phyloP scores from a whole-genome alignment of 2,329 filamentous ascomycete genomes.

The Aphanoascus verrucosus region DNA sequence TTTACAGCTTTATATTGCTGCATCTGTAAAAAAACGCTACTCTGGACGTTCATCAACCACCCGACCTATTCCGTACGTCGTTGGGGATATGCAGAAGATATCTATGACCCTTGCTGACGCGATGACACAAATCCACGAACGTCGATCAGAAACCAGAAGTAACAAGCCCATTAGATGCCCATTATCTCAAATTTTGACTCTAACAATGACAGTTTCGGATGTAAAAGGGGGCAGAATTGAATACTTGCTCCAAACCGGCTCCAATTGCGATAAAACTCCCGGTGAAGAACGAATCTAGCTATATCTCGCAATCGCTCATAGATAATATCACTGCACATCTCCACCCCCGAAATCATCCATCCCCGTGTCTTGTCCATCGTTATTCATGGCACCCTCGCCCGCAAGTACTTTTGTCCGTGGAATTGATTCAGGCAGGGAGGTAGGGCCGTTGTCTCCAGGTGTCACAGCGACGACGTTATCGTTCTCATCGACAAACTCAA shows the following conservation, averaged over 20 bases:
- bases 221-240: no score
- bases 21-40: no score
- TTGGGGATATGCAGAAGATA: background rate
- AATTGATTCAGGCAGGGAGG: slow-evolving; percentile 35
- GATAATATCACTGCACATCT: slow-evolving; percentile 11
- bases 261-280: background rate
- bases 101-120: no score
- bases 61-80: background rate
- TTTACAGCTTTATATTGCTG: no score
- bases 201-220: background rate
- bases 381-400: slow-evolving; percentile 28
- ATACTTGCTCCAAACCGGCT: background rate
- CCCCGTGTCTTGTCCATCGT: slow-evolving; percentile 14
- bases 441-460: slow-evolving; percentile 56
- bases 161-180: no score
- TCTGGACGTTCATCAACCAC: background rate
- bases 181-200: background rate
- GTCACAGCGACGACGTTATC: slow-evolving; percentile 78
- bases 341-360: slow-evolving; percentile 18
- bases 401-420: slow-evolving; percentile 58
- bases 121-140: no score
- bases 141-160: no score
- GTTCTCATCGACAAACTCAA: slow-evolving; percentile 91
- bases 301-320: no score
- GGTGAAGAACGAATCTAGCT: no score